Base-by-base conservation (phyloP, 371 early-diverging fungal species). In the Fennellomyces sp. region DNA sequence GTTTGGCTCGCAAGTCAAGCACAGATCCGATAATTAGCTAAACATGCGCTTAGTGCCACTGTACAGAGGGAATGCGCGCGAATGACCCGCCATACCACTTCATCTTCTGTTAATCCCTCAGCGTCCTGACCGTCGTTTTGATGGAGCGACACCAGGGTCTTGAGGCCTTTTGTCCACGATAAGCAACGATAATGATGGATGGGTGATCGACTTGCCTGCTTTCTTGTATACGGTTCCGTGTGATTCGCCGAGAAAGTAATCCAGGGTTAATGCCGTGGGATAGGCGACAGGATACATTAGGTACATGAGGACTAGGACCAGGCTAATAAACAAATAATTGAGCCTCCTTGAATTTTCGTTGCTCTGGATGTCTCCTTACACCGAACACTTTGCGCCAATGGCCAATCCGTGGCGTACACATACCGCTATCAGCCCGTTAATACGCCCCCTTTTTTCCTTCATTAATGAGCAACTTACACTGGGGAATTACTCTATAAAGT, bases 121-220 rank as follows among this genome's bases (percentile, higher is more conserved):
- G 85, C 88, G 41, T 92, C 88, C 3, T 68, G 25, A 13, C 66
- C 60, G 38, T 69, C 61, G 15, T 84, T 90, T 51, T 86, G 90
- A 64, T 96, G 96, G 47, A 97, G 80, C 2, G 91, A 85, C 1
- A 98, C 94, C 21, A 98, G 80, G 39, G 95, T 91, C 65, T 95
- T 96, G 12, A 97, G 86, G 57, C 96, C 93, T 60, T 3, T 33
- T 56, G 27, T 38, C 25, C 51, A 39, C 29, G n/a, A 26, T 52
- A 13, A 41, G 19, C 31, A 23, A 2, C 1, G 7, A 12, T 10
- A 21, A 21, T 1, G 10, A 13, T 15, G 19, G 3, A 23, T 42
- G 8, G 1, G 1, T 15, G n/a, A n/a, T 23, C 31, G 21, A 51
- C 69, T 68, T 73, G 79, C 85, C 86, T 35, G 90, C 88, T 55